These are phyloP conservation scores for Apiosordaria backusii DNA, from an alignment of 495 filamentous ascomycete species.

Conservation along the genomic window DNA sequence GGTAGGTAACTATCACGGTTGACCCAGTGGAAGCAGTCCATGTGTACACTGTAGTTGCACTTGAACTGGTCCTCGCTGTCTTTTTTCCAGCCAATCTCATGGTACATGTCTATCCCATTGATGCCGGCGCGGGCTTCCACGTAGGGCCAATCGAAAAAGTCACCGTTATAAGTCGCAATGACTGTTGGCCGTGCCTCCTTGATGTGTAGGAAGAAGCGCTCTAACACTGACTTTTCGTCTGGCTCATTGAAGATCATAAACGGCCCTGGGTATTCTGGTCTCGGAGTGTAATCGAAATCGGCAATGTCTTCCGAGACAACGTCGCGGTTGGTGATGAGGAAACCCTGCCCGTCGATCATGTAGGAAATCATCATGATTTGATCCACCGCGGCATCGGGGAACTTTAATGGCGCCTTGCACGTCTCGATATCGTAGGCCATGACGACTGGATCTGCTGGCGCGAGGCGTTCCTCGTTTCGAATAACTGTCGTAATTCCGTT, in stretches of 20 bases:
- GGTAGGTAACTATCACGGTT: constrained; percentile 97
- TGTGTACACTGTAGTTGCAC: constrained; percentile 90
- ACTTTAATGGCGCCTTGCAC: constrained; percentile 93
- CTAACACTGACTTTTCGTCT: constrained; percentile 80
- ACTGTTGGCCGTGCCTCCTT: constrained; percentile 93
- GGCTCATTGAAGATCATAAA: constrained; percentile 99
- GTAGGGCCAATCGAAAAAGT: constrained; percentile 99
- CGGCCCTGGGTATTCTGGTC: constrained; percentile 87
- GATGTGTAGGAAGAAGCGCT: constrained; percentile 92
- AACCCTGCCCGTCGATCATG: constrained; percentile 99
- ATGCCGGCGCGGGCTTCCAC: constrained; percentile 90
- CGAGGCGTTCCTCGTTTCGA: constrained; percentile 82
- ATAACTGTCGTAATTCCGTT: constrained; percentile 79
- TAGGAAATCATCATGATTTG: constrained; percentile 99
- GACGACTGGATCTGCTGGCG: constrained; percentile 88
- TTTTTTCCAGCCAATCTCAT: constrained; percentile 92
- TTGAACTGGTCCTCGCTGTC: constrained; percentile 95
- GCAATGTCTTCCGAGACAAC: constrained; percentile 96
- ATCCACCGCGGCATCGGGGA: constrained; percentile 92
- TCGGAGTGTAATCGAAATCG: constrained; percentile 98
- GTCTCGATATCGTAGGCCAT: constrained; percentile 99
- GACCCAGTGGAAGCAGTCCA: constrained; percentile 99
- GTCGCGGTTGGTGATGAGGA: constrained; percentile 96
- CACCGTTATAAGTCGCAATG: constrained; percentile 99
- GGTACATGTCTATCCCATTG: constrained; percentile 98